Evolutionary conservation across 1,139 yeast genomes (phyloP), one percentile per base, ranked within the genome.

Genomic region (Hyphopichia fennica): DNA sequence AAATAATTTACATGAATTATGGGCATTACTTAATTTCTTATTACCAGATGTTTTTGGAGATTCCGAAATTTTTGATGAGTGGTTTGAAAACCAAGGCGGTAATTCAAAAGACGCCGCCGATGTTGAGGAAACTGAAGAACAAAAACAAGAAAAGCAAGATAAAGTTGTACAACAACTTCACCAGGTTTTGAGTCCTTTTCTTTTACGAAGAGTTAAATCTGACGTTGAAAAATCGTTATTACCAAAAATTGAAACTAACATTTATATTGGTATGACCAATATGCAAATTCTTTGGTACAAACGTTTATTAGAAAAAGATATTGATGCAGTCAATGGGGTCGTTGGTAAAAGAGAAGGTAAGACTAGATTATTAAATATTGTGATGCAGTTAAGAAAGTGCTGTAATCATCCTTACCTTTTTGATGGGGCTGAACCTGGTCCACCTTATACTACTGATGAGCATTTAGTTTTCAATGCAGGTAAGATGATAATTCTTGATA

Each of bases 391-490:
- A 50, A 78, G 98, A 54, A 93, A 93, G 63, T 93, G 98, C 63
- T 93, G 98, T 63, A 93, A 93, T 57, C 99, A 93, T 64, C 99
- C 99, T 0, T 93, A 93, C 62, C 69, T 93, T 40, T 93, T 93
- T 56, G 98, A 93, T 60, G 98, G 99, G 33, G 99, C 99, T 1
- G 99, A 93, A 62, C 98, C 98, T 0, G 99, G 99, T 9, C 99
- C 99, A 3, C 99, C 99, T 0, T 93, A 79, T 59, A 91, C 98
- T 2, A 93, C 96, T 1, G 99, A 91, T 61, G 98, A 91, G 58
- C 98, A 93, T 65, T 73, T 93, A 51, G 84, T 93, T 10, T 83
- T 62, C 62, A 93, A 93, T 60, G 77, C 96, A 11, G 96, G 96
- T 29, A 93, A 93, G 61, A 85, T 93, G 91, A 77, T 87, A 38